Percentiles rank a stretch among this genome's conserved stretches.
Evolutionary conservation across 441 rosid species (phyloP).

Genomic region (Hura crepitans): DNA sequence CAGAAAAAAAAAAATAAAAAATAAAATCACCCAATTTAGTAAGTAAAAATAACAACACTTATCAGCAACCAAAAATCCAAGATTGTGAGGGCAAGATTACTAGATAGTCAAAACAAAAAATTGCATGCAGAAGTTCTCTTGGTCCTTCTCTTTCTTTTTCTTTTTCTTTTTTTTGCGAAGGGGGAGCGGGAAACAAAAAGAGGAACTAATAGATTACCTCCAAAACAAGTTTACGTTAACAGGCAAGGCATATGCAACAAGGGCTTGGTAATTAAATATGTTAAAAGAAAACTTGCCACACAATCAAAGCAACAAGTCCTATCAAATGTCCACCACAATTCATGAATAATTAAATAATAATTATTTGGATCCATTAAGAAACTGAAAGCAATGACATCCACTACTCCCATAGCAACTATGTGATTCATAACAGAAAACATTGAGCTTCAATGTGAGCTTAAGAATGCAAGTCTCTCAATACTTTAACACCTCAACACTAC

Average conservation of each 20-base stretch:
- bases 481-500: not conserved
- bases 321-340: not conserved
- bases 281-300: not conserved
- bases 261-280: not conserved
- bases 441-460: not conserved
- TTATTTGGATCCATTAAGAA: not conserved
- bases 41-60: not conserved
- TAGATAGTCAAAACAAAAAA: not conserved
- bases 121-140: no score
- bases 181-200: no score
- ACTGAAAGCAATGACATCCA: not conserved
- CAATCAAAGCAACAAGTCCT: not conserved
- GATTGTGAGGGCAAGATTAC: not conserved
- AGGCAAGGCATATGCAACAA: not conserved
- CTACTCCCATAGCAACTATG: not conserved
- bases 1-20: no score
- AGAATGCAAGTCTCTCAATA: not conserved
- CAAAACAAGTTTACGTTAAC: not conserved
- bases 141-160: not conserved
- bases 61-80: not conserved
- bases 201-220: not conserved
- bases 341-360: not conserved
- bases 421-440: not conserved
- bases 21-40: slow-evolving; percentile 14
- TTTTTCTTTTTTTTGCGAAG: not conserved